Conservation (phyloP, 2,329 filamentous ascomycete species). For the Pseudopyrenochaeta lycopersici region DNA sequence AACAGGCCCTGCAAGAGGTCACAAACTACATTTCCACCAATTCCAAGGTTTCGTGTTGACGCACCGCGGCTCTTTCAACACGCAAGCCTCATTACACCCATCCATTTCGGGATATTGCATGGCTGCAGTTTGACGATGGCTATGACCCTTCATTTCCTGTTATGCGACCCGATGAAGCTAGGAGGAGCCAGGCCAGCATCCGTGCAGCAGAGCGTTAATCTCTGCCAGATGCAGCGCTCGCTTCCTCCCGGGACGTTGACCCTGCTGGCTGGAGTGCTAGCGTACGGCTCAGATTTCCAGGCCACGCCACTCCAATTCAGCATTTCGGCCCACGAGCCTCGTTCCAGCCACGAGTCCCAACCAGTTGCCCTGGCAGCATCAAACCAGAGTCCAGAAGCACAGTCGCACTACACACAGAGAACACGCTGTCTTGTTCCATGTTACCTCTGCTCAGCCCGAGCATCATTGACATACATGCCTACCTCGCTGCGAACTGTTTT, state of each 20-base stretch:
- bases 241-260: conserved; percentile 52
- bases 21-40: conserved; percentile 28
- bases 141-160: conserved; percentile 52
- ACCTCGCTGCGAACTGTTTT: not conserved
- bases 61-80: conserved; percentile 43
- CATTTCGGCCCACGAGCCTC: conserved; percentile 34
- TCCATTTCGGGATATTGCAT: conserved; percentile 42
- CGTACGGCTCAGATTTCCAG: conserved; percentile 36
- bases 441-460: conserved; percentile 3
- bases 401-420: conserved; percentile 17
- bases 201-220: conserved; percentile 47
- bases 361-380: conserved; percentile 22
- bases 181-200: conserved; percentile 35
- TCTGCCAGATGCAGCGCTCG: conserved; percentile 42
- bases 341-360: conserved; percentile 36
- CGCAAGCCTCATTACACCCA: conserved; percentile 43
- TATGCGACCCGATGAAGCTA: conserved; percentile 35
- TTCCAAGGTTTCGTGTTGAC: conserved; percentile 47
- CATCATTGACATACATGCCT: not conserved
- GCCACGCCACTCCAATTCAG: conserved; percentile 24
- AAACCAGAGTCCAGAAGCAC: conserved; percentile 28
- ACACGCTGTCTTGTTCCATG: conserved; percentile 6
- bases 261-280: conserved; percentile 45
- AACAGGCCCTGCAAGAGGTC: conserved; percentile 26
- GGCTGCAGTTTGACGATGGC: conserved; percentile 42